phyloP scores from a whole-genome alignment of 306 rosid species.

The Oxytropis ochrocephala region DNA sequence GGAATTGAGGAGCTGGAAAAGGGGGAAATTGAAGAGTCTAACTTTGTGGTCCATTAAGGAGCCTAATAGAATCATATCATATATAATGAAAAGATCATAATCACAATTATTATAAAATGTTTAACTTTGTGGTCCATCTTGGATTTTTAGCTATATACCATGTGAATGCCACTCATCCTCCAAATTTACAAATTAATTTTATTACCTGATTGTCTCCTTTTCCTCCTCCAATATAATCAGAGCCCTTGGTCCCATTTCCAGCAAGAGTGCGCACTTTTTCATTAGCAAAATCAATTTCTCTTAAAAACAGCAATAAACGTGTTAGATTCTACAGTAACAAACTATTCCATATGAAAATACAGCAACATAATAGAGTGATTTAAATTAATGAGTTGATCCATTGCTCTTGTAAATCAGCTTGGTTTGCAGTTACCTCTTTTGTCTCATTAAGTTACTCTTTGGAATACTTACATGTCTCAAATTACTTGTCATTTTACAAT shows the following conservation, averaged over 20 bases:
- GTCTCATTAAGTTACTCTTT: no score
- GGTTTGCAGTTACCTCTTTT: neutral
- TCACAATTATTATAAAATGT: neutral
- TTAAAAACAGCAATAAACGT: slow-evolving; percentile 18
- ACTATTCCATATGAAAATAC: neutral
- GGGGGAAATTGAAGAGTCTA: slow-evolving; percentile 6
- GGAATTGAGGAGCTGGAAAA: slow-evolving; percentile 86
- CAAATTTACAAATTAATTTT: slow-evolving; percentile 28
- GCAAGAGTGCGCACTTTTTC: slow-evolving; percentile 82
- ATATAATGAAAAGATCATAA: neutral
- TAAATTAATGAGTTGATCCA: slow-evolving; percentile 11
- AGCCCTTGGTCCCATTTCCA: slow-evolving; percentile 95
- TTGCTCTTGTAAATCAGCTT: neutral
- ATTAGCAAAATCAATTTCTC: slow-evolving; percentile 85
- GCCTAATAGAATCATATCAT: neutral
- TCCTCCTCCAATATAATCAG: slow-evolving; percentile 80
- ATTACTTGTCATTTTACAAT: no score
- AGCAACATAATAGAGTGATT: neutral
- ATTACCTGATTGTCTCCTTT: slow-evolving; percentile 79
- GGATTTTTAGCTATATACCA: slow-evolving; percentile 1
- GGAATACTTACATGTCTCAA: no score
- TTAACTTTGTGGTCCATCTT: slow-evolving; percentile 3
- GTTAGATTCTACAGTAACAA: neutral
- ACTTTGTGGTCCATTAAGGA: slow-evolving; percentile 12
- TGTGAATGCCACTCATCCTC: slow-evolving; percentile 9